These are phyloP conservation scores for Euphorbia pulcherrima DNA, from an alignment of 345 rosid species.

Conservation along the genomic window DNA sequence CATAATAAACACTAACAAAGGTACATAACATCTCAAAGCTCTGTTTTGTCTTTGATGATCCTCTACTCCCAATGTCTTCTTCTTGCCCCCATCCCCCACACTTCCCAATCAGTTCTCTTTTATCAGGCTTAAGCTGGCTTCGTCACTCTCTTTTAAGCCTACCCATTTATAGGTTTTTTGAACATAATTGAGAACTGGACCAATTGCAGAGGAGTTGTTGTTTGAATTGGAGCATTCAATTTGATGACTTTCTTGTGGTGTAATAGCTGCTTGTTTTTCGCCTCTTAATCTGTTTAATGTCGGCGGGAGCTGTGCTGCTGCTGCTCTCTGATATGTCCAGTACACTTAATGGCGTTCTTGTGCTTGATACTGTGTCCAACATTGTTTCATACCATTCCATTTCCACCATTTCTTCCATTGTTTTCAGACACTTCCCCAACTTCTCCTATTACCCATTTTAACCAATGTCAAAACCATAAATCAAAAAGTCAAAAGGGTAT, in stretches of 20 bases:
- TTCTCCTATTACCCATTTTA: conserved; percentile 34
- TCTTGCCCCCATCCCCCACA: neutral
- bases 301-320: conserved; percentile 12
- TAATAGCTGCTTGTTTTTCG: conserved; percentile 19
- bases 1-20: neutral
- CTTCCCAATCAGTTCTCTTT: neutral
- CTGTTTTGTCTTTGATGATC: neutral
- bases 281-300: conserved; percentile 30
- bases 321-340: conserved; percentile 40
- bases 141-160: neutral
- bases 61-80: neutral
- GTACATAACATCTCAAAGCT: neutral
- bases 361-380: conserved; percentile 30
- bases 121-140: neutral
- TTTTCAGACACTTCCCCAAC: conserved; percentile 36
- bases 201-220: neutral
- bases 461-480: neutral
- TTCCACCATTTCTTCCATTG: conserved; percentile 41
- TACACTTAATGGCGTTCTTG: conserved; percentile 44
- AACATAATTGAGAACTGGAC: neutral
- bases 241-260: neutral
- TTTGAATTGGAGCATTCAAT: neutral
- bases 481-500: neutral
- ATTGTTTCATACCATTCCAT: conserved; percentile 18
- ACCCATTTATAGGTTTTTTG: neutral